A percentile compares a stretch with the other conserved stretches of the same genome.
phyloP scores from a whole-genome alignment of 768 basidiomycete species.

The Amanita subjunquillea region DNA sequence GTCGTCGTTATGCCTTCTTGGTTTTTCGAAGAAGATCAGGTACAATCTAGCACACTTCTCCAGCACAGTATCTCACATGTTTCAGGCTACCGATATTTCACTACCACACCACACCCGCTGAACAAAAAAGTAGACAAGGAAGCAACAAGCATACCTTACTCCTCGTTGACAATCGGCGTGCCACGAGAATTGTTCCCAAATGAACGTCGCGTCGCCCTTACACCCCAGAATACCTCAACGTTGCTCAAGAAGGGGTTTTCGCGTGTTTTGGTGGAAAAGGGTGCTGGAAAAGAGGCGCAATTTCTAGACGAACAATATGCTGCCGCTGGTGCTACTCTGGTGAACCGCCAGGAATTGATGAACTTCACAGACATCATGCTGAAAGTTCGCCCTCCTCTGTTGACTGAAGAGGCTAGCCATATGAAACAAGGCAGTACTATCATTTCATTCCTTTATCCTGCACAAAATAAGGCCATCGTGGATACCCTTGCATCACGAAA shows the following conservation, averaged over 20 bases:
- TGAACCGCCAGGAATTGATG: slow-evolving; percentile 64
- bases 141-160: slow-evolving; percentile 45
- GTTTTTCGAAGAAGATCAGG: not conserved
- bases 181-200: slow-evolving; percentile 69
- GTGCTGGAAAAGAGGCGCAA: slow-evolving; percentile 63
- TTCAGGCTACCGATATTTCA: slow-evolving; percentile 23
- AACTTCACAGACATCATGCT: slow-evolving; percentile 65
- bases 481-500: slow-evolving; percentile 57
- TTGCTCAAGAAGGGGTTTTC: slow-evolving; percentile 78
- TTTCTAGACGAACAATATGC: slow-evolving; percentile 75
- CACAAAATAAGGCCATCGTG: slow-evolving; percentile 69
- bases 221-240: slow-evolving; percentile 66
- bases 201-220: slow-evolving; percentile 73
- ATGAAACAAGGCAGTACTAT: slow-evolving; percentile 70
- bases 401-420: slow-evolving; percentile 46
- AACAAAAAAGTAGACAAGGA: slow-evolving; percentile 18
- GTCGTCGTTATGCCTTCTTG: slow-evolving; percentile 12
- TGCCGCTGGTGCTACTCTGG: slow-evolving; percentile 70
- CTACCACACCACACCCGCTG: slow-evolving; percentile 15
- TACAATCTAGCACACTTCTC: not conserved
- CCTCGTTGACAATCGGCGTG: slow-evolving; percentile 64
- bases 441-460: slow-evolving; percentile 78
- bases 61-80: slow-evolving; percentile 1
- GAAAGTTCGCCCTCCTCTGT: slow-evolving; percentile 74
- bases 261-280: slow-evolving; percentile 61